phyloP scores from a whole-genome alignment of 495 filamentous ascomycete species.

The Hyaloscypha finlandica region DNA sequence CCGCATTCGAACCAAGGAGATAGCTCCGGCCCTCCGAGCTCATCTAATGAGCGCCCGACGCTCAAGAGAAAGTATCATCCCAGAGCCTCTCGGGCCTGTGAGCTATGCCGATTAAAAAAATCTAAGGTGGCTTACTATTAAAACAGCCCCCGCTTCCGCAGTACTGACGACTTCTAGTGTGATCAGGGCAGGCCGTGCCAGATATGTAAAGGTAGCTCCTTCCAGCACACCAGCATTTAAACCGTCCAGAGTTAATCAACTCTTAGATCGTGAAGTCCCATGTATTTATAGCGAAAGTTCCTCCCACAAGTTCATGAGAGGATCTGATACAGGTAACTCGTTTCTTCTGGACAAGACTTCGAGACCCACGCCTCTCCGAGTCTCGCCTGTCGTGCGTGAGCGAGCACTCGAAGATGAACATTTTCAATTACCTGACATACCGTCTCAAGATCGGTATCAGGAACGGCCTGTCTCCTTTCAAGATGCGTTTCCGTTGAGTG shows the following conservation, averaged over 20 bases:
- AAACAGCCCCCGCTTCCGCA: not conserved
- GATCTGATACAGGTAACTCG: not conserved
- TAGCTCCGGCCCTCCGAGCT: no score
- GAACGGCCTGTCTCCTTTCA: not conserved
- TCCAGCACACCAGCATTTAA: not conserved
- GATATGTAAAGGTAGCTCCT: not conserved
- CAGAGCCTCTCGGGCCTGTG: not conserved
- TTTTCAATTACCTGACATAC: not conserved
- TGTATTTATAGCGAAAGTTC: not conserved
- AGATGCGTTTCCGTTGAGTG: not conserved
- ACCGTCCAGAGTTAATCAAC: not conserved
- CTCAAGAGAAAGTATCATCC: not conserved
- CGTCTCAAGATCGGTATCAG: not conserved
- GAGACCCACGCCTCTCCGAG: not conserved
- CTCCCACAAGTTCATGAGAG: not conserved
- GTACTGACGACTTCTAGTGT: not conserved
- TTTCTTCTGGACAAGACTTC: not conserved
- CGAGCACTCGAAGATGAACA: not conserved
- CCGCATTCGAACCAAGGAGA: no score
- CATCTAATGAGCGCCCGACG: not conserved
- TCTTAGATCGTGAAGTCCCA: not conserved
- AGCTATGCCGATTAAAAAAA: not conserved
- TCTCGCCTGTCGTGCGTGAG: not conserved
- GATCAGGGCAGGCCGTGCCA: not conserved
- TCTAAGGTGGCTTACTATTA: not conserved